phyloP scores from a whole-genome alignment of 345 rosid genomes.

The Hevea brasiliensis region DNA sequence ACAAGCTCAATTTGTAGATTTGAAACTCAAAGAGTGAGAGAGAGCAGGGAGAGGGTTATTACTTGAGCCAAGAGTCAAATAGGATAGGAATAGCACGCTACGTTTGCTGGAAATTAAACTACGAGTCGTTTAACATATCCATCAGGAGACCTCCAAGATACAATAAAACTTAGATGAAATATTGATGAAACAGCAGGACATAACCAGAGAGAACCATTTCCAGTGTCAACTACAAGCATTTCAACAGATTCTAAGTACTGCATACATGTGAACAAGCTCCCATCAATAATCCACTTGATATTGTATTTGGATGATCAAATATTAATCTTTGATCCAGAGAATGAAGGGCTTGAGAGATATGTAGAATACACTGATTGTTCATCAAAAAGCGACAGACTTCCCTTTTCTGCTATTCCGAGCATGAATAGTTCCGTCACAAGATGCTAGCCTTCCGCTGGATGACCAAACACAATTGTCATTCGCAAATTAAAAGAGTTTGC shows the following conservation, averaged over 20 bases:
- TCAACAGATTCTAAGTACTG: slow-evolving; percentile 62
- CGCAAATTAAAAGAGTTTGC: slow-evolving; percentile 74
- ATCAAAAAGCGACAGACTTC: slow-evolving; percentile 64
- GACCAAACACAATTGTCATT: slow-evolving; percentile 73
- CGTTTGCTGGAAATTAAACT: slow-evolving; percentile 1
- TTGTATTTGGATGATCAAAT: slow-evolving; percentile 54
- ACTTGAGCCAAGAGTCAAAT: no score
- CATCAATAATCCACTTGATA: slow-evolving; percentile 83
- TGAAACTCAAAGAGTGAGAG: neutral
- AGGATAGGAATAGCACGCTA: no score
- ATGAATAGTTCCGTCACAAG: slow-evolving; percentile 95
- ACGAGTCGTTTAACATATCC: slow-evolving; percentile 83
- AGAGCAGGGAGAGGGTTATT: no score
- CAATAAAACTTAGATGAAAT: slow-evolving; percentile 32
- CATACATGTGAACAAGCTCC: slow-evolving; percentile 83
- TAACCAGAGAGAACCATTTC: slow-evolving; percentile 88
- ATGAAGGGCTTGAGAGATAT: slow-evolving; percentile 44
- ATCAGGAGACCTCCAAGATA: slow-evolving; percentile 88
- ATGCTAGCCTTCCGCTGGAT: slow-evolving; percentile 76
- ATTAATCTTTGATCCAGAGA: slow-evolving; percentile 45
- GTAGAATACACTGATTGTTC: slow-evolving; percentile 60
- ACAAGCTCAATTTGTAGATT: neutral
- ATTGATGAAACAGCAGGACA: slow-evolving; percentile 11
- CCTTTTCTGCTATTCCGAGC: slow-evolving; percentile 85
- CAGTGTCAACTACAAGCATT: slow-evolving; percentile 75